Conservation (phyloP, 768 basidiomycete species). For the Paxillus ammoniavirescens region DNA sequence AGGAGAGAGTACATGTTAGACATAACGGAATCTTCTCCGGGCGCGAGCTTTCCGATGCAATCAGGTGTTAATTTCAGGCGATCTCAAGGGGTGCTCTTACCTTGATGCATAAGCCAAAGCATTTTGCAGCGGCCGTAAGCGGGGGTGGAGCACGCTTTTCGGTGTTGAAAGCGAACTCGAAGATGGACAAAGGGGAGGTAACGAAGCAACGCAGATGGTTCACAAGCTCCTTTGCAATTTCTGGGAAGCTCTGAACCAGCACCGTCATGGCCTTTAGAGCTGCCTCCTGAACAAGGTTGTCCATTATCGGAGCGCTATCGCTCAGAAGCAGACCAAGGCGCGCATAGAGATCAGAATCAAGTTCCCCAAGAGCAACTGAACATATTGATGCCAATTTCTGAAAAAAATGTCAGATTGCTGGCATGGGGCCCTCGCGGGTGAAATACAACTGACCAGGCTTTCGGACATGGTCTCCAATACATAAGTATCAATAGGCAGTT, state of each 20-base stretch:
- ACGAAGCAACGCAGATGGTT: slow-evolving; percentile 83
- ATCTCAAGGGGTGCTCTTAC: slow-evolving; percentile 36
- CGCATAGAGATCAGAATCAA: slow-evolving; percentile 68
- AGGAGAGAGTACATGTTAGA: slow-evolving; percentile 96
- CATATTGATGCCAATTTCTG: slow-evolving; percentile 88
- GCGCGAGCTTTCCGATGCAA: slow-evolving; percentile 55
- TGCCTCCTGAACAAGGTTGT: slow-evolving; percentile 85
- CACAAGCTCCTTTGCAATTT: slow-evolving; percentile 72
- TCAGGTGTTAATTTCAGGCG: neutral
- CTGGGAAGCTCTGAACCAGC: slow-evolving; percentile 84
- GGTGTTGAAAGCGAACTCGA: slow-evolving; percentile 79
- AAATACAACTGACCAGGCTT: slow-evolving; percentile 57
- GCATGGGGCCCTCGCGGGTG: too few species aligned
- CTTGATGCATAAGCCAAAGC: slow-evolving; percentile 85
- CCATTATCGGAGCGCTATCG: slow-evolving; percentile 75
- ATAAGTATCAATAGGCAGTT: slow-evolving; percentile 82
- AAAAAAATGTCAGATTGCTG: neutral
- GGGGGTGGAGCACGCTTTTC: slow-evolving; percentile 76
- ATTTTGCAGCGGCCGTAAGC: slow-evolving; percentile 83
- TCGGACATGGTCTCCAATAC: slow-evolving; percentile 93
- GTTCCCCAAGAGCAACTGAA: slow-evolving; percentile 64
- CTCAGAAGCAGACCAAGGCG: slow-evolving; percentile 75
- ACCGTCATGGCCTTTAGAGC: slow-evolving; percentile 84
- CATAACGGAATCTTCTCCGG: slow-evolving; percentile 86
- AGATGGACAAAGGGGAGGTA: slow-evolving; percentile 82